A percentile compares a stretch with the other conserved stretches of the same genome.
Conservation (phyloP, 345 rosid species). For the Aegle marmelos region DNA sequence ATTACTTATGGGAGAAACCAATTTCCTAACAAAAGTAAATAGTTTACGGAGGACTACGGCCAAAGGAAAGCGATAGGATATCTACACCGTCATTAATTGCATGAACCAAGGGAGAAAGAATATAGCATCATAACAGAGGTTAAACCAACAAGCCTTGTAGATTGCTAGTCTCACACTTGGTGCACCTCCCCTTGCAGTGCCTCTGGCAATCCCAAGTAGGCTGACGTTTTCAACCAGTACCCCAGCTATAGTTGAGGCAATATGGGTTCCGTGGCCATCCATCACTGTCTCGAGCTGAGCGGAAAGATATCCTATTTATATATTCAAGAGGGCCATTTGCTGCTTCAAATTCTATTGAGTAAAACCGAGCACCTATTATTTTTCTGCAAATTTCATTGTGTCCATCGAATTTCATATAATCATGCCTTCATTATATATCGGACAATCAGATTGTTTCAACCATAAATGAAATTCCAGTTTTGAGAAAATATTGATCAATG, state of each 20-base stretch:
- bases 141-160: constrained; percentile 53
- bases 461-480: not conserved
- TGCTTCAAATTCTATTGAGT: constrained; percentile 41
- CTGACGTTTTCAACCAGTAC: constrained; percentile 32
- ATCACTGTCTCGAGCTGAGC: constrained; percentile 39
- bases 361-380: constrained; percentile 45
- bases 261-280: constrained; percentile 55
- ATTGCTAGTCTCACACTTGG: constrained; percentile 47
- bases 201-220: constrained; percentile 43
- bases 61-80: constrained; percentile 47
- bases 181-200: constrained; percentile 49
- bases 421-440: not conserved
- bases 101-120: constrained; percentile 48
- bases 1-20: too few species aligned
- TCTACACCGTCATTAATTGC: constrained; percentile 44
- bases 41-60: constrained; percentile 36
- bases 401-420: too few species aligned
- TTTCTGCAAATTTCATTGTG: constrained; percentile 31
- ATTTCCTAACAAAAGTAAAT: too few species aligned
- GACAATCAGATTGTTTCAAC: not conserved
- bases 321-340: constrained; percentile 38
- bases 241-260: constrained; percentile 42
- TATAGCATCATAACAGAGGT: constrained; percentile 32
- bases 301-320: constrained; percentile 23
- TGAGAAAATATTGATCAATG: not conserved